Base-by-base conservation (phyloP, 2,329 filamentous ascomycete genomes). In the Biscogniauxia sp. region DNA sequence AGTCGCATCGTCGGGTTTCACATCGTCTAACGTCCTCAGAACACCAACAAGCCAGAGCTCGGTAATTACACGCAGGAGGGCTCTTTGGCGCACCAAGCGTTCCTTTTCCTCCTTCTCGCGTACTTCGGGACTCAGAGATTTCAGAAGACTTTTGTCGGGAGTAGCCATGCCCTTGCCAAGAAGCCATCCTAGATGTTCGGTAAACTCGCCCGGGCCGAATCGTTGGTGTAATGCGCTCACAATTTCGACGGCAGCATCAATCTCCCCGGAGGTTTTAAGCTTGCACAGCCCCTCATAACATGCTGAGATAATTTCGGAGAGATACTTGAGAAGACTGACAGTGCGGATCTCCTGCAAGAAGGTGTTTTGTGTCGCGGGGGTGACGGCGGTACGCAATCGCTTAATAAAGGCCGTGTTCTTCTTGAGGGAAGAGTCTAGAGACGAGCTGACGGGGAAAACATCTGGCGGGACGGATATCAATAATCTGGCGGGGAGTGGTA, bases 381-480 rank as follows among this genome's bases (percentile, higher is more conserved):
- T 93, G 65, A 98, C 88, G 62, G 92, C 91, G 61, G 94, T 97
- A 69, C 94, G 91, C 59, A 98, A 83, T 72, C 94, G 92, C 78
- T 97, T 97, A 74, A 98, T 98, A 76, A 98, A 97, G 67, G 93
- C 93, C 3, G 94, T 98, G 72, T 98, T 98, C 82, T 97, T 98
- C 80, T 97, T 97, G 76, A 98, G 83, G 56, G 93, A 95, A 56
- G 94, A 97, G 77, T 98, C 94, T 72, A 98, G 88, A 28, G 91
- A 90, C 72, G 85, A 84, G 75, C 86, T 88, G 68, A 95, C 88
- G 57, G 86, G 78, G 72, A 96, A 92, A 64, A 96, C 79, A 80
- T 91, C 93, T 96, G 67, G 37, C 53, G 51, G 56, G 58, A 53
- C 64, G 68, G 58, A 53, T 64, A 68, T 69, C 50, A 72, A 64